Percentiles rank a stretch among this genome's conserved stretches.
phyloP scores from a whole-genome alignment of 2,329 filamentous ascomycete species.

The Monosporascus sp. region DNA sequence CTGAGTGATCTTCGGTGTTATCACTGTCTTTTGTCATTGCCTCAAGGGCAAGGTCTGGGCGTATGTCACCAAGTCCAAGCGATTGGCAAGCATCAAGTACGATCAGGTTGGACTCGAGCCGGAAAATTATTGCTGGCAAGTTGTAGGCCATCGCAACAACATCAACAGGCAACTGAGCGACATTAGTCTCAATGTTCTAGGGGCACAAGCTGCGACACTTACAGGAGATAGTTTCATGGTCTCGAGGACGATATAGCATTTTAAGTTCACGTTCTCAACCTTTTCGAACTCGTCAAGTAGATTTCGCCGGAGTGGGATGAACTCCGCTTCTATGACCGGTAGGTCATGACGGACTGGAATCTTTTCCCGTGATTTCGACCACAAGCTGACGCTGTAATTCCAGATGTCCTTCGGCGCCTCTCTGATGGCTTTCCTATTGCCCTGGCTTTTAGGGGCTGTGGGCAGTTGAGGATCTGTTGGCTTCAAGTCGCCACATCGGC shows the following conservation, averaged over 20 bases:
- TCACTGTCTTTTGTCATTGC: conserved; percentile 91
- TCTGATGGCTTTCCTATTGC: conserved; percentile 37
- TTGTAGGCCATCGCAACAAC: conserved; percentile 69
- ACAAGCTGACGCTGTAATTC: conserved; percentile 78
- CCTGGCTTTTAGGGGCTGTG: conserved; percentile 41
- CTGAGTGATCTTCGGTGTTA: conserved; percentile 67
- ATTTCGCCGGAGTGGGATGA: conserved; percentile 75
- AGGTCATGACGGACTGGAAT: conserved; percentile 61
- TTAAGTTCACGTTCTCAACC: conserved; percentile 40
- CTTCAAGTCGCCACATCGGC: conserved; percentile 52
- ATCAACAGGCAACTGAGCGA: conserved; percentile 55
- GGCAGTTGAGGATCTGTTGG: conserved; percentile 61
- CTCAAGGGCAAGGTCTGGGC: conserved; percentile 70
- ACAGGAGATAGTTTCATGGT: conserved; percentile 72
- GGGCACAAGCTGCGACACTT: conserved; percentile 31
- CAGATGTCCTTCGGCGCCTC: conserved; percentile 57
- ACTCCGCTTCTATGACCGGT: conserved; percentile 72
- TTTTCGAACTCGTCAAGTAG: conserved; percentile 65
- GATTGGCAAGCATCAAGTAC: conserved; percentile 66
- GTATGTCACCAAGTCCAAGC: conserved; percentile 57
- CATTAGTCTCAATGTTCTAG: conserved; percentile 13
- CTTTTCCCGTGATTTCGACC: conserved; percentile 50
- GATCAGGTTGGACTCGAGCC: conserved; percentile 77
- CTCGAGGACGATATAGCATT: conserved; percentile 69
- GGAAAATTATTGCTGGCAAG: conserved; percentile 79